Percentiles rank a stretch among this genome's conserved stretches.
phyloP scores from a whole-genome alignment of 1,139 yeast genomes.

The Ashbya aceris region DNA sequence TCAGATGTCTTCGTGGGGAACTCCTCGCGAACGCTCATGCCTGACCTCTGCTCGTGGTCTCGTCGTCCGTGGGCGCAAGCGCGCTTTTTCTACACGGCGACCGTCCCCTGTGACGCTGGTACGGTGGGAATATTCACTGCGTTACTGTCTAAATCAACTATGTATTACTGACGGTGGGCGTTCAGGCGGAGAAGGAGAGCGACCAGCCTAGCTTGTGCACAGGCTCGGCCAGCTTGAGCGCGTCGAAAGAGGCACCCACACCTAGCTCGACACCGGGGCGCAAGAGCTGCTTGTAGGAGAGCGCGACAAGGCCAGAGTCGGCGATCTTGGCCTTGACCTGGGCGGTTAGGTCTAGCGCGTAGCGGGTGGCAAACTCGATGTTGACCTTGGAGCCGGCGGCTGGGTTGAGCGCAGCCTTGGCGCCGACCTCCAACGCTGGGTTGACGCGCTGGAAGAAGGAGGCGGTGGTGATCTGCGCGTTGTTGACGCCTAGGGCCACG shows the following conservation, averaged over 20 bases:
- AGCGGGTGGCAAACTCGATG: conserved; percentile 94
- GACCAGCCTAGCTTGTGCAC: conserved; percentile 98
- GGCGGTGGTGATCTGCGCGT: conserved; percentile 86
- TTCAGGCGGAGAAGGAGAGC: conserved; percentile 79
- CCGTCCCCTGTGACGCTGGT: no score
- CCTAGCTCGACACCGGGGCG: conserved; percentile 98
- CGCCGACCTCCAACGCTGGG: conserved; percentile 91
- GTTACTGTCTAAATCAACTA: no score
- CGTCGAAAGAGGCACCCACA: conserved; percentile 95
- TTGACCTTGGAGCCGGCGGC: conserved; percentile 64
- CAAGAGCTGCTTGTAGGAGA: conserved; percentile 89
- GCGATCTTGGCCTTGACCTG: conserved; percentile 95
- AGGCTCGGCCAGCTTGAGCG: conserved; percentile 91
- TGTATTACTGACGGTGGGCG: no score
- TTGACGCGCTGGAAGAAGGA: conserved; percentile 96
- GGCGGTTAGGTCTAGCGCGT: conserved; percentile 76
- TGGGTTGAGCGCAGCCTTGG: conserved; percentile 94
- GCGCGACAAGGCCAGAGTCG: conserved; percentile 91
- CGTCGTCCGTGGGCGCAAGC: no score
- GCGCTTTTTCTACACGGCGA: no score
- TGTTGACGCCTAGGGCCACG: conserved; percentile 79
- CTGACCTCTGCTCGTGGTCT: no score
- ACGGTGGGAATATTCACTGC: no score
- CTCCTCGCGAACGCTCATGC: conserved; percentile 11
- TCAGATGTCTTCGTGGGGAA: conserved; percentile 25